These are phyloP conservation scores for Aspergillus diversus DNA, from an alignment of 495 filamentous ascomycete species.

Conservation along the genomic window DNA sequence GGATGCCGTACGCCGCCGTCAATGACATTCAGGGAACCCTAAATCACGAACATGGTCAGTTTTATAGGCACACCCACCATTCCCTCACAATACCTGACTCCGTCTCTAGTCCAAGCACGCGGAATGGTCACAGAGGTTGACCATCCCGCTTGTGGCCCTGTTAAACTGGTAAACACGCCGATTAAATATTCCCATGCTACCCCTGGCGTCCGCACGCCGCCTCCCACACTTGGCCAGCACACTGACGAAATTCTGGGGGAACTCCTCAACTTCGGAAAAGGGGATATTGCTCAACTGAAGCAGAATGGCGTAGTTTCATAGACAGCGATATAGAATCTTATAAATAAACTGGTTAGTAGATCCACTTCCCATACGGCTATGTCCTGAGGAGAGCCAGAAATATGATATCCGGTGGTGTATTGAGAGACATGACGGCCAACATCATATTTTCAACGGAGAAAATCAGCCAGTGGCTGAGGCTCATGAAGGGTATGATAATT, in stretches of 20 bases:
- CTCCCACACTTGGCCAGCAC: constrained; percentile 89
- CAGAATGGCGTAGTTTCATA: constrained; percentile 72
- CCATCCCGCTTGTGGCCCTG: constrained; percentile 78
- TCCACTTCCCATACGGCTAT: background rate
- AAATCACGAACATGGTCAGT: constrained; percentile 76
- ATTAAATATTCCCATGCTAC: constrained; percentile 88
- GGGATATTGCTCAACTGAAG: constrained; percentile 65
- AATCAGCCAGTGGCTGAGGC: no score
- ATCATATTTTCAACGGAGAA: no score
- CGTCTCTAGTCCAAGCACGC: constrained; percentile 67
- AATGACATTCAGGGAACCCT: constrained; percentile 88
- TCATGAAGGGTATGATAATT: no score
- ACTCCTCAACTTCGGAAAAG: constrained; percentile 64
- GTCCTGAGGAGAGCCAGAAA: background rate
- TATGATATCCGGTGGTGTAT: background rate
- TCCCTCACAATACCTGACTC: constrained; percentile 14
- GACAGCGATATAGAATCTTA: background rate
- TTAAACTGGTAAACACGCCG: constrained; percentile 92
- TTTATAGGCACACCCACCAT: background rate
- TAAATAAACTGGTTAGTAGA: constrained; percentile 3
- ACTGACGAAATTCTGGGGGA: constrained; percentile 80
- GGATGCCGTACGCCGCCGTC: constrained; percentile 93
- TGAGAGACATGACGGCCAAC: no score
- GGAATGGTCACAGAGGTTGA: constrained; percentile 88
- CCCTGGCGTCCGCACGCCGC: constrained; percentile 76